phyloP scores from a whole-genome alignment of 257 asterid species.

The Solanum microdontum region DNA sequence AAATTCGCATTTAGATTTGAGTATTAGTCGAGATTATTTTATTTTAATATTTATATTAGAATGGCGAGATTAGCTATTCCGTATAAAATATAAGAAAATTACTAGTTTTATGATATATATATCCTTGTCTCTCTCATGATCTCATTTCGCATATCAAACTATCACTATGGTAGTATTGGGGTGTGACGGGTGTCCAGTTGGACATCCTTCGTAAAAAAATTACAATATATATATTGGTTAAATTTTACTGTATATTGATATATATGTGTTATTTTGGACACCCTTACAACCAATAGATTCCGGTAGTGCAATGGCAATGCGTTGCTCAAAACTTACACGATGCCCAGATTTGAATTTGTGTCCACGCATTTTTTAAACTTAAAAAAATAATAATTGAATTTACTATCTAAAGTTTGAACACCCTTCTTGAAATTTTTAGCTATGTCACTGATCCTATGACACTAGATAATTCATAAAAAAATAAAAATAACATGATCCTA shows the following conservation, averaged over 20 bases:
- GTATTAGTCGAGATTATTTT: neutral
- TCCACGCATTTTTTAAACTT: too few species aligned
- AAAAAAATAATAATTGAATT: too few species aligned
- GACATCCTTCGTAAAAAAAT: neutral
- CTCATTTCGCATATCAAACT: neutral
- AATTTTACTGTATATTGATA: too few species aligned
- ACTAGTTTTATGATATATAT: neutral
- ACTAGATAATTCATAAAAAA: neutral
- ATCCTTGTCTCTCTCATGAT: neutral
- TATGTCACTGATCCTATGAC: neutral
- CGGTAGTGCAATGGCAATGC: too few species aligned
- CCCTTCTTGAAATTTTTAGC: neutral
- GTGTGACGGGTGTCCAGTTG: neutral
- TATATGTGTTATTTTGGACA: too few species aligned
- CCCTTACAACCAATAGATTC: too few species aligned
- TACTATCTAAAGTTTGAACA: neutral
- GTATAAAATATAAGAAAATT: neutral
- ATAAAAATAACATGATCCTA: neutral
- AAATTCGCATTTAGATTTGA: neutral
- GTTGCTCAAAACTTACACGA: too few species aligned
- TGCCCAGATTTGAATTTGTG: too few species aligned
- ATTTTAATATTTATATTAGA: neutral
- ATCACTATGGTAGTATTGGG: too few species aligned
- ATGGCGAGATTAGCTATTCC: neutral
- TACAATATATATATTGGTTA: too few species aligned